phyloP scores from a whole-genome alignment of 2,329 filamentous ascomycete species.

The Myriosclerotinia scirpicola region DNA sequence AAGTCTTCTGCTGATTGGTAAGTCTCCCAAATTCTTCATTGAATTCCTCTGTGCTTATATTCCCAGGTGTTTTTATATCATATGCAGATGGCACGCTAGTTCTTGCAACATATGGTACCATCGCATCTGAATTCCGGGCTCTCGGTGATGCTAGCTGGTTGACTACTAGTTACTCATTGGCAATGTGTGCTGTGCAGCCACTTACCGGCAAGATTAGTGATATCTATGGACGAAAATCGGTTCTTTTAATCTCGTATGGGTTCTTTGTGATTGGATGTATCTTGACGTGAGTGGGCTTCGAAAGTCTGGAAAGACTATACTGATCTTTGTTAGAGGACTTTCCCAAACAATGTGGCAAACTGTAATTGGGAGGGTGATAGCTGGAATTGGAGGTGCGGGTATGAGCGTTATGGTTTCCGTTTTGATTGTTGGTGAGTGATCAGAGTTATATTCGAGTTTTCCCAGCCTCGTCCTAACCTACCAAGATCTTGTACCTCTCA shows the following conservation, averaged over 20 bases:
- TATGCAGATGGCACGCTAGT: slow-evolving; percentile 65
- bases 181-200: slow-evolving; percentile 72
- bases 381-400: slow-evolving; percentile 65
- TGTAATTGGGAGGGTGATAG: slow-evolving; percentile 58
- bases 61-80: slow-evolving; percentile 60
- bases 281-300: slow-evolving; percentile 7
- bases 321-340: slow-evolving; percentile 52
- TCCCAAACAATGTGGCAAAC: slow-evolving; percentile 65
- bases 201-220: slow-evolving; percentile 70
- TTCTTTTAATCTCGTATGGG: slow-evolving; percentile 62
- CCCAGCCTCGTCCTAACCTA: background rate
- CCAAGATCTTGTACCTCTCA: slow-evolving; percentile 43
- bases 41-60: slow-evolving; percentile 2
- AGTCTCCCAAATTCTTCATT: background rate
- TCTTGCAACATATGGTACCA: slow-evolving; percentile 62
- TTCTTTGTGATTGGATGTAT: slow-evolving; percentile 64
- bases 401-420: slow-evolving; percentile 48
- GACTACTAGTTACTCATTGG: slow-evolving; percentile 65
- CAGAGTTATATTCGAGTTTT: background rate
- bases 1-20: slow-evolving; percentile 33
- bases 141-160: slow-evolving; percentile 59
- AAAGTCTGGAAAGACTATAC: background rate
- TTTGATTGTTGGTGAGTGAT: slow-evolving; percentile 21
- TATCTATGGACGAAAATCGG: slow-evolving; percentile 68
- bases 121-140: slow-evolving; percentile 60